Base-by-base conservation (phyloP, 257 asterid genomes). In the Solanum etuberosum region DNA sequence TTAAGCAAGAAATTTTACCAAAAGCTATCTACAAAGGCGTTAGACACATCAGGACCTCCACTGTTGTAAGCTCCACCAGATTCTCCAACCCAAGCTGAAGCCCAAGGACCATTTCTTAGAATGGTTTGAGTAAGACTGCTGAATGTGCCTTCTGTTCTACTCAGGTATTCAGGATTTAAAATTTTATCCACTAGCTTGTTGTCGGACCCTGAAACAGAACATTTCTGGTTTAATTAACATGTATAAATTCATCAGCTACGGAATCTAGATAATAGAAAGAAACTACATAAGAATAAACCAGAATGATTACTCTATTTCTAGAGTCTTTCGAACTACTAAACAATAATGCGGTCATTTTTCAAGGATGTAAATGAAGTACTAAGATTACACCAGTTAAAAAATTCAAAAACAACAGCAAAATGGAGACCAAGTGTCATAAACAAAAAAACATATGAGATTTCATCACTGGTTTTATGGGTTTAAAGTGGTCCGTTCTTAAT, bases 81-180 rank as follows among this genome's bases (percentile, higher is more conserved):
- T 88, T 97, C 99, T 37, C 98, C 94, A 84, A 97, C 96, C 99
- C 99, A 97, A 12, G 97, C 94, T 83, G 93, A 92, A 85, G 98
- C 90, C 99, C 99, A 97, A 65, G 98, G 95, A 54, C 98, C 98
- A 61, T 88, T 88, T 54, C 43, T 88, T 90, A 88, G 86, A 89
- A 95, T 92, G 88, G 94, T 93, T 78, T 88, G 88, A 59, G 90
- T 73, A 88, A 97, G 91, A 91, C 89, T 90, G 67, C 90, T 61
- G 86, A 92, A 95, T 61, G 90, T 86, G 83, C 31, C 71, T 10
- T 92, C 90, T 86, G 93, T 89, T 90, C 88, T 94, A 90, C 90
- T 77, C 94, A 97, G 89, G 92, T 86, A 89, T 71, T 86, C 34
- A 4, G 99, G 99, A 88, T 94, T 90, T 72, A 95, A 90, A 86